Base-by-base conservation (phyloP, 345 rosid genomes). In the Populus euphratica region DNA sequence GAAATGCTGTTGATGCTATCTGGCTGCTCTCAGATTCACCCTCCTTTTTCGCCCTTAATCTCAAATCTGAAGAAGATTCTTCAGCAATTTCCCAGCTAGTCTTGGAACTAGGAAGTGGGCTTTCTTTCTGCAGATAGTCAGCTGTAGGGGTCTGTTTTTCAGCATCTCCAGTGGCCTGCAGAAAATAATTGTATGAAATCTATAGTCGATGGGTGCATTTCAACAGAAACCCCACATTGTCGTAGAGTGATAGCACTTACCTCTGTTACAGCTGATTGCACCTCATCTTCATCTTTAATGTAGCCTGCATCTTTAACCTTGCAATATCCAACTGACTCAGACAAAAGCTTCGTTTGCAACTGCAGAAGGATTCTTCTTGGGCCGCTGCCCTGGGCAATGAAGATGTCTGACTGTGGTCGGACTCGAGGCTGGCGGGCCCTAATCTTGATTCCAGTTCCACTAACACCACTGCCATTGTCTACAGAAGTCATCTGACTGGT, bases 281-380 rank as follows among this genome's bases (percentile, higher is more conserved):
- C 85, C 76, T 86, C 88, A 49, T 85, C 88, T 82, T 86, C 88
- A 74, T 86, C 86, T 36, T 76, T 54, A 67, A 36, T 36, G 63
- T 36, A 5, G 71, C 73, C 73, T n/a, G 73, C 41, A 75, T 77
- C 82, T 50, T 62, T 77, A 69, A 25, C 73, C 63, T 49, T 66
- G 65, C 43, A 64, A 47, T 70, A 80, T 21, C 44, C 73, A 69
- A 41, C 67, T 23, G 73, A 36, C 5, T 52, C 75, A 25, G 64
- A 36, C 68, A 72, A 33, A n/a, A 0, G 21, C 44, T 74, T 73
- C 33, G 67, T 56, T 78, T 78, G 89, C 80, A 94, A 73, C 79
- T 80, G 90, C 79, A 94, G 76, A 18, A 78, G 91, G 76, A 93
- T 70, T 83, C 96, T 90, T 81, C 93, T 87, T 31, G 82, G 79